phyloP scores from a whole-genome alignment of 805 yeast species.

The Diddensiella caesifluorescens region DNA sequence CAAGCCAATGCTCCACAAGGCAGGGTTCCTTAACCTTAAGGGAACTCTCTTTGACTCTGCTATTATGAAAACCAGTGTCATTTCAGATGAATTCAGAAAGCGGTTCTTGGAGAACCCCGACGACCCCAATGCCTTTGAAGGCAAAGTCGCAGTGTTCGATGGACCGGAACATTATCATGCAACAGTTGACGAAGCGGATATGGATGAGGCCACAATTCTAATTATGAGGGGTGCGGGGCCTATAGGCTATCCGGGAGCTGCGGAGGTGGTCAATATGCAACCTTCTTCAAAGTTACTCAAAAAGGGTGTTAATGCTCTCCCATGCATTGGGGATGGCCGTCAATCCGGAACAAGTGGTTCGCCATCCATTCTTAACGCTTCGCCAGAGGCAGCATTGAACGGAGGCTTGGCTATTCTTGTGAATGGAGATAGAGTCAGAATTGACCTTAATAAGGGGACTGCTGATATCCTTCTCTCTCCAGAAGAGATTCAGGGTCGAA shows the following conservation, averaged over 20 bases:
- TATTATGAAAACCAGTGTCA: constrained; percentile 28
- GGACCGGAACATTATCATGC: constrained; percentile 28
- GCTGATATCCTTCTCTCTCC: constrained; percentile 23
- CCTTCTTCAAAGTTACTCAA: constrained; percentile 24
- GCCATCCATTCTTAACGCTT: constrained; percentile 27
- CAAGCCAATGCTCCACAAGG: constrained; percentile 17
- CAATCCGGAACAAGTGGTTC: constrained; percentile 29
- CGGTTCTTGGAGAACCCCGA: constrained; percentile 24
- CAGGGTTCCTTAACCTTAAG: constrained; percentile 27
- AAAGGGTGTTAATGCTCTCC: constrained; percentile 20
- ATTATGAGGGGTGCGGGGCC: constrained; percentile 29
- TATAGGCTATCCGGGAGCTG: constrained; percentile 29
- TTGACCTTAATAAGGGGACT: constrained; percentile 22
- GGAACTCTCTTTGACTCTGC: constrained; percentile 28
- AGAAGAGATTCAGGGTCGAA: constrained; percentile 21
- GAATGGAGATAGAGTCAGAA: constrained; percentile 24
- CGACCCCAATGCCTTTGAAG: constrained; percentile 28
- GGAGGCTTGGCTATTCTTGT: constrained; percentile 23
- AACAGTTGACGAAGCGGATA: constrained; percentile 20
- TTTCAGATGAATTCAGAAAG: constrained; percentile 22
- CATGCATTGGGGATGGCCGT: constrained; percentile 29
- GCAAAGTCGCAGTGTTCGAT: constrained; percentile 26
- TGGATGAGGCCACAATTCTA: constrained; percentile 21
- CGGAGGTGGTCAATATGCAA: constrained; percentile 27
- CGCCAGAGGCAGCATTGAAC: constrained; percentile 19